Evolutionary conservation across 805 yeast species (phyloP).

Genomic region (Scheffersomyces stipitis): DNA sequence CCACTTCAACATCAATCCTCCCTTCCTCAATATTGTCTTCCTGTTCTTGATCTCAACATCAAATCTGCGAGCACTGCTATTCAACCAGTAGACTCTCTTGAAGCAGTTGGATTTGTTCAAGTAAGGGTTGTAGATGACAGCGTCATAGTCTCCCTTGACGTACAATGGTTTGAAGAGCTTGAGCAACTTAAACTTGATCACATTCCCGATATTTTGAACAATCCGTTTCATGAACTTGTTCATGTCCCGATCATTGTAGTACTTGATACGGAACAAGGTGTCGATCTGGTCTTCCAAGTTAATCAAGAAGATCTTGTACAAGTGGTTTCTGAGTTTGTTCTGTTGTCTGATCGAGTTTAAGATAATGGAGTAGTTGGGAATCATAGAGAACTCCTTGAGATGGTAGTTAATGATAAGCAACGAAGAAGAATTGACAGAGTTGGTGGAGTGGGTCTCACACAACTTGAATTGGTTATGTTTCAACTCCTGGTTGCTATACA

Average conservation of each 20-base stretch:
- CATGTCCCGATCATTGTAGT: constrained; percentile 28
- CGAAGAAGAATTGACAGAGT: constrained; percentile 6
- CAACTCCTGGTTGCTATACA: constrained; percentile 23
- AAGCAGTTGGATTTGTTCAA: constrained; percentile 17
- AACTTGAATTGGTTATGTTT: constrained; percentile 32
- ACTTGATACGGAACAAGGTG: constrained; percentile 34
- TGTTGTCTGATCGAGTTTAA: constrained; percentile 21
- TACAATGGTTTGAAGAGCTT: constrained; percentile 19
- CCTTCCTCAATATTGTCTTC: constrained; percentile 1
- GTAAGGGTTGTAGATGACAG: constrained; percentile 26
- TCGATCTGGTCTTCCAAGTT: constrained; percentile 41
- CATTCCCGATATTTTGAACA: constrained; percentile 24
- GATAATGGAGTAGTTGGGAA: constrained; percentile 35
- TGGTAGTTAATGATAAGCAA: constrained; percentile 17
- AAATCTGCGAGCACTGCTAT: constrained; percentile 3
- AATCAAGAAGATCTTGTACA: constrained; percentile 35
- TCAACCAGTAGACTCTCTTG: constrained; percentile 34
- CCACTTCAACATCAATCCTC: constrained; percentile 5
- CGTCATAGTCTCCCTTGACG: constrained; percentile 17
- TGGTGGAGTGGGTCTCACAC: constrained; percentile 19
- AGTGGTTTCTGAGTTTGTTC: constrained; percentile 27
- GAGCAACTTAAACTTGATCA: constrained; percentile 26
- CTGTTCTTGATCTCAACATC: constrained; percentile 2
- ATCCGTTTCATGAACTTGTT: constrained; percentile 26
- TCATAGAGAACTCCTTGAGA: constrained; percentile 29